A percentile compares a stretch with the other conserved stretches of the same genome.
These are phyloP conservation scores for Vaccinium myrtillus DNA, from an alignment of 148 eudicot species.

Conservation along the genomic window DNA sequence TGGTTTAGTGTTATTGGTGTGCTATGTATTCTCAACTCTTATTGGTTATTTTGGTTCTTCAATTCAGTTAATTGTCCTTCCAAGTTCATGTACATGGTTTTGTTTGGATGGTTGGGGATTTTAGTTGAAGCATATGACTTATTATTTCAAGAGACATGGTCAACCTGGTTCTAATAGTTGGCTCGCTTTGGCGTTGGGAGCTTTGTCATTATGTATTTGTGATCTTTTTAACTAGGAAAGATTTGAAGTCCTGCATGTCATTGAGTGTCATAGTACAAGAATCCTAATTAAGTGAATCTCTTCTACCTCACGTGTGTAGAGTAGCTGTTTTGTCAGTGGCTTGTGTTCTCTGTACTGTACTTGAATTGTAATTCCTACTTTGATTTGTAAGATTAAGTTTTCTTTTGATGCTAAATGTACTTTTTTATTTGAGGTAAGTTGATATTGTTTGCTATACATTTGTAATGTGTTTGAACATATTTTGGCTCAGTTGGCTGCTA, in stretches of 20 bases:
- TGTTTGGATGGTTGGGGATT: neutral
- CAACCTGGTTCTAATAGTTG: neutral
- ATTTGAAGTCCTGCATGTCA: neutral
- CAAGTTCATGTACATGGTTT: neutral
- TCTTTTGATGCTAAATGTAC: neutral
- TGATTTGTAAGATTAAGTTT: neutral
- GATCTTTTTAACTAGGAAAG: neutral
- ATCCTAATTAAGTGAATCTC: neutral
- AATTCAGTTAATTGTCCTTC: neutral
- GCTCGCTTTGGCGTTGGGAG: neutral
- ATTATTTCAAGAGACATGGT: neutral
- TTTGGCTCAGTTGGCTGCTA: conserved; percentile 71
- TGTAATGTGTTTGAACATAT: neutral
- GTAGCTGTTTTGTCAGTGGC: neutral
- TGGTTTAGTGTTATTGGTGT: neutral
- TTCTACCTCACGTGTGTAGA: neutral
- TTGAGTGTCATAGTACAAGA: neutral
- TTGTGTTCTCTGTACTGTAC: neutral
- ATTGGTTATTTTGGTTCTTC: neutral
- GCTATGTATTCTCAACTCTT: neutral
- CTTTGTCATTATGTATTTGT: neutral
- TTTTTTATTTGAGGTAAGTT: neutral
- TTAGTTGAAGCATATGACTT: neutral
- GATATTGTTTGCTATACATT: neutral
- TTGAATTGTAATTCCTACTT: neutral